Evolutionary conservation across 2,329 filamentous ascomycete species (phyloP).

Genomic region (Talaromyces albobiverticillius): DNA sequence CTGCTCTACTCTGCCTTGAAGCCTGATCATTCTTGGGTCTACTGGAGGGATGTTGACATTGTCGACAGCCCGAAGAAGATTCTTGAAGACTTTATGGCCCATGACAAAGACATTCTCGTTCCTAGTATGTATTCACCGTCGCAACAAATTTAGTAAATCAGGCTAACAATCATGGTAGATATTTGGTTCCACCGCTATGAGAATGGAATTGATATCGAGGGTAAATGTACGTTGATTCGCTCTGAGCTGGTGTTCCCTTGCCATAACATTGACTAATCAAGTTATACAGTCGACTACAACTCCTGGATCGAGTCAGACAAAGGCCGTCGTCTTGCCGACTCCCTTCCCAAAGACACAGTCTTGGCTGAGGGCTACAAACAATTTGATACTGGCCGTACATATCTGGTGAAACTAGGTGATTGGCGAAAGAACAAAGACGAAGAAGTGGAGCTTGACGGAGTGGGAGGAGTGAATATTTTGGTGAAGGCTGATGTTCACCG

Average conservation of each 20-base stretch:
- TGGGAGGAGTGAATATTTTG: conserved; percentile 94
- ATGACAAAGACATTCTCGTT: conserved; percentile 88
- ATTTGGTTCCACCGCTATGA: conserved; percentile 95
- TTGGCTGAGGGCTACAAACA: conserved; percentile 95
- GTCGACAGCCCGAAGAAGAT: conserved; percentile 83
- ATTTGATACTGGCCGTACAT: conserved; percentile 82
- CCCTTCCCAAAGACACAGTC: conserved; percentile 74
- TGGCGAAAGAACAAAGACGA: conserved; percentile 89
- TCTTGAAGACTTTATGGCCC: conserved; percentile 90
- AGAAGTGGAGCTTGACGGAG: conserved; percentile 88
- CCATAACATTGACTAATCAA: not conserved
- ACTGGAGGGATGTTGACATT: conserved; percentile 98
- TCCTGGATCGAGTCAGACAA: conserved; percentile 96
- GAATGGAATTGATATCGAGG: conserved; percentile 82
- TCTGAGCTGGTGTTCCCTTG: not conserved
- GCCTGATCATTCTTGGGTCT: conserved; percentile 95
- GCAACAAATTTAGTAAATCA: not conserved
- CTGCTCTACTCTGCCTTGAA: conserved; percentile 79
- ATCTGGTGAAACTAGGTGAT: conserved; percentile 90
- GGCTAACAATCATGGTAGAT: conserved; percentile 54
- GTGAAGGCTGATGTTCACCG: conserved; percentile 98
- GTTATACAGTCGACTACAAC: conserved; percentile 82
- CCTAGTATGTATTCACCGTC: conserved; percentile 68
- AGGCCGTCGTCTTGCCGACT: conserved; percentile 69
- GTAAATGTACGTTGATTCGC: conserved; percentile 67